Evolutionary conservation across 257 asterid species (phyloP).

Genomic region (Solanum pinnatisectum): DNA sequence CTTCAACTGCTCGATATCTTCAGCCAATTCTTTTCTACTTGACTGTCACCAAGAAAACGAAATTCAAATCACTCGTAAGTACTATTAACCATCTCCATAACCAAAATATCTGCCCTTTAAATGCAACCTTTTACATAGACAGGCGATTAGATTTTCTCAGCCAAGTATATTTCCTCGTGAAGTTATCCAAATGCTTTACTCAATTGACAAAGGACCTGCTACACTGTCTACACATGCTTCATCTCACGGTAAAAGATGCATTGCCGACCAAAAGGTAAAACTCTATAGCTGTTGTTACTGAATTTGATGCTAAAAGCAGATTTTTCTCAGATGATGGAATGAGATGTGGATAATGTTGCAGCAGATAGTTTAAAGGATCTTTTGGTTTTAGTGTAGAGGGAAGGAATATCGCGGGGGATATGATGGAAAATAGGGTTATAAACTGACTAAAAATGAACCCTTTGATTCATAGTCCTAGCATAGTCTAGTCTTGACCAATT

Average conservation of each 20-base stretch:
- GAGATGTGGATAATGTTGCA: background rate
- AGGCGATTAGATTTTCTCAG: background rate
- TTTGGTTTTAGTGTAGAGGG: background rate
- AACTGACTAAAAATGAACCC: background rate
- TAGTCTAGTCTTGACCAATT: background rate
- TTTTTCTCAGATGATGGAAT: background rate
- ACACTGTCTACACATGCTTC: background rate
- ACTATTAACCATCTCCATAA: background rate
- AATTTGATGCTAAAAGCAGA: background rate
- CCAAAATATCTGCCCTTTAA: background rate
- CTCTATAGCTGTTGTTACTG: background rate
- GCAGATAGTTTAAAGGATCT: background rate
- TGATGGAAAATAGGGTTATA: background rate
- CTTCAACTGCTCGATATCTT: slow-evolving; percentile 75
- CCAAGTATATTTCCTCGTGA: background rate
- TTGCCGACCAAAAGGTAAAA: background rate
- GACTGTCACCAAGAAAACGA: slow-evolving; percentile 39
- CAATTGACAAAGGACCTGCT: background rate
- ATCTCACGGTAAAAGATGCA: background rate
- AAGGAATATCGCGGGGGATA: background rate
- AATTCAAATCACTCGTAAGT: background rate
- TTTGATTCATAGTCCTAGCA: background rate
- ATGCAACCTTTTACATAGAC: background rate
- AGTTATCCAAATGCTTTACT: background rate
- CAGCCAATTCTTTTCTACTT: slow-evolving; percentile 77